phyloP scores from a whole-genome alignment of 768 basidiomycete genomes.

The Termitomyces sp. region DNA sequence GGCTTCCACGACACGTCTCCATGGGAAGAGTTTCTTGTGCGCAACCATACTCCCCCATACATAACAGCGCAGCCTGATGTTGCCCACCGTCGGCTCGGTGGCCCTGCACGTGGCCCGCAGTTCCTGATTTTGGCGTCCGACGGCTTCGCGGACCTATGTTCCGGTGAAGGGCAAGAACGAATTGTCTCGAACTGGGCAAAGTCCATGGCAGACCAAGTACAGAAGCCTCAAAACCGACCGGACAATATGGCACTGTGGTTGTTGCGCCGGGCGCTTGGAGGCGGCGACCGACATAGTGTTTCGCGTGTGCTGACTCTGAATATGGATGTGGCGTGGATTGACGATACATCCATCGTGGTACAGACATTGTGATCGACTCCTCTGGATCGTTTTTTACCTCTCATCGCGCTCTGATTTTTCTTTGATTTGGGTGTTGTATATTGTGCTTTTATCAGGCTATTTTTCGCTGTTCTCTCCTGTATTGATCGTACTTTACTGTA shows the following conservation, averaged over 20 bases:
- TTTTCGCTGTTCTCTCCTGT: background rate
- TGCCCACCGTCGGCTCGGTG: conserved; percentile 45
- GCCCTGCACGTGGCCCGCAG: conserved; percentile 24
- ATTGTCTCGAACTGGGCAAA: conserved; percentile 52
- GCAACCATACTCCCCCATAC: conserved; percentile 61
- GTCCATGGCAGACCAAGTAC: conserved; percentile 27
- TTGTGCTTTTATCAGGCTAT: background rate
- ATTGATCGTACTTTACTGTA: background rate
- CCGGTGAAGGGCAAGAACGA: conserved; percentile 36
- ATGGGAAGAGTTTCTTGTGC: conserved; percentile 65
- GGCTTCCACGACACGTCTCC: conserved; percentile 55
- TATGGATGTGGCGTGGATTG: conserved; percentile 61
- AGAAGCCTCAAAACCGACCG: conserved; percentile 7
- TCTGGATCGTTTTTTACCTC: background rate
- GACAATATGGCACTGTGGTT: conserved; percentile 54
- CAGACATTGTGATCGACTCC: conserved; percentile 39
- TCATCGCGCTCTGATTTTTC: background rate
- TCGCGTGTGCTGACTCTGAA: conserved; percentile 59
- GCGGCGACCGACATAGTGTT: conserved; percentile 46
- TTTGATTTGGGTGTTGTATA: background rate
- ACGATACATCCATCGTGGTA: conserved; percentile 64
- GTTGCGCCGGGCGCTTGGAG: conserved; percentile 52
- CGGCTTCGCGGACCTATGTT: conserved; percentile 59
- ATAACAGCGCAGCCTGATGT: conserved; percentile 63
- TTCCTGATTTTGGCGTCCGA: conserved; percentile 65